These are phyloP conservation scores for Coemansia sp. DNA, from an alignment of 192 early-diverging fungal species.

Conservation along the genomic window DNA sequence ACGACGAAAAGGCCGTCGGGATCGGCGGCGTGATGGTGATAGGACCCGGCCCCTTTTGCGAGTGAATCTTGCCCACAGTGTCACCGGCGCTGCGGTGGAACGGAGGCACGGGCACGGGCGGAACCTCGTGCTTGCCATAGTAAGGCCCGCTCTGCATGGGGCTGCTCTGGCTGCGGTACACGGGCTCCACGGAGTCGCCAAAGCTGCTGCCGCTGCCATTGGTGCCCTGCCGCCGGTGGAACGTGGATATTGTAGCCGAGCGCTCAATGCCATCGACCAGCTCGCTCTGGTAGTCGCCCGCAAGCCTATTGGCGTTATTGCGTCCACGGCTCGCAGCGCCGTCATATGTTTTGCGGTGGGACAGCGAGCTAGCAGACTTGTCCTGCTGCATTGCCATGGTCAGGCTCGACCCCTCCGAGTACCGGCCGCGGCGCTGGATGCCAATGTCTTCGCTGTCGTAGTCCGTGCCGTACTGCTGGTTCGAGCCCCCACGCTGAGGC, in stretches of 20 bases:
- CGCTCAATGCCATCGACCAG: slow-evolving; percentile 47
- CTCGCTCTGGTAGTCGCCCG: slow-evolving; percentile 39
- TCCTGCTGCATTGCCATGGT: slow-evolving; percentile 44
- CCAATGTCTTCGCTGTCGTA: slow-evolving; percentile 36
- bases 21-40: slow-evolving; percentile 27
- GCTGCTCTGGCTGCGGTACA: slow-evolving; percentile 16
- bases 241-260: slow-evolving; percentile 40
- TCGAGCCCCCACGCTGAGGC: slow-evolving; percentile 13
- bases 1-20: slow-evolving; percentile 36
- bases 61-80: not conserved
- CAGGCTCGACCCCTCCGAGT: slow-evolving; percentile 48
- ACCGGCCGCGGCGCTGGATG: slow-evolving; percentile 37
- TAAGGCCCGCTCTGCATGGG: slow-evolving; percentile 37
- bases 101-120: slow-evolving; percentile 39
- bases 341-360: slow-evolving; percentile 51
- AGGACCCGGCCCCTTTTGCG: slow-evolving; percentile 25
- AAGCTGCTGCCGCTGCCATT: slow-evolving; percentile 38
- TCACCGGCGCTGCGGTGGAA: slow-evolving; percentile 17
- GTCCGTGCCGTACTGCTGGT: slow-evolving; percentile 20
- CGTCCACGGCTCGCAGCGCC: slow-evolving; percentile 26
- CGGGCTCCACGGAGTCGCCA: slow-evolving; percentile 19
- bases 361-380: slow-evolving; percentile 18
- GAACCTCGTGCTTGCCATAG: slow-evolving; percentile 23
- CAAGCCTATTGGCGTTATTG: slow-evolving; percentile 29
- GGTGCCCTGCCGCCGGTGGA: slow-evolving; percentile 41